Base-by-base conservation (phyloP, 2,329 filamentous ascomycete genomes). In the Bertia moriformis region DNA sequence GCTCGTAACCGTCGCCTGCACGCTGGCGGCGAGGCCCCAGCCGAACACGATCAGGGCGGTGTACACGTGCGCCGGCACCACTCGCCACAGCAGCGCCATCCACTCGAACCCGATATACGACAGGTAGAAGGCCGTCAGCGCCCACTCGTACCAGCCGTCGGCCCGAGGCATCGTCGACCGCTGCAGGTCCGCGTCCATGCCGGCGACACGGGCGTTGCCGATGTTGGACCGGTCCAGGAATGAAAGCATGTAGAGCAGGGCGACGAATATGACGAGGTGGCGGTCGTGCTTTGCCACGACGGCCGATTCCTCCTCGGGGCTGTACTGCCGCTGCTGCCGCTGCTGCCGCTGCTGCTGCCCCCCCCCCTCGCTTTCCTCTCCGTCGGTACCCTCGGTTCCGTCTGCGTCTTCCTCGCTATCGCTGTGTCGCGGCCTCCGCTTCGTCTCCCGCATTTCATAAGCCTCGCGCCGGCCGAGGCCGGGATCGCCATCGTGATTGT, bases 11-110 rank as follows among this genome's bases (percentile, higher is more conserved):
- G 74, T 61, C 44, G 63, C 67, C 56, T 93, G 86, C 18, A 89
- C 61, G 5, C 82, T 86, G 2, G 86, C 85, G 13, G 81, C 61
- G 10, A 87, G 52, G 13, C 88, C 87, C 87, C 87, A 94, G 2
- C 75, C 75, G 24, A 81, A 62, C 13, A 93, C 85, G 44, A 83
- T 71, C 22, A 65, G 44, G 4, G 65, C 61, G 32, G n/a, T n/a
- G 48, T 74, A 74, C 42, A 71, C 62, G 49, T 79, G 75, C 4
- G 75, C 69, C 1, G 75, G 73, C 17, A 77, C 53, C 37, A 75
- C 42, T 45, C 64, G 65, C 71, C 72, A 80, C 18, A 79, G 61
- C 22, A 80, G 54, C 3, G 70, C 66, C 69, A 78, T 73, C 72
- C 73, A 78, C 53, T 79, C 74, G 44, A 78, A 78, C 27, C 52